Percentiles rank a stretch among this genome's conserved stretches.
Conservation (phyloP, 169 alveolate species). For the Cyclospora cayetanensis region DNA sequence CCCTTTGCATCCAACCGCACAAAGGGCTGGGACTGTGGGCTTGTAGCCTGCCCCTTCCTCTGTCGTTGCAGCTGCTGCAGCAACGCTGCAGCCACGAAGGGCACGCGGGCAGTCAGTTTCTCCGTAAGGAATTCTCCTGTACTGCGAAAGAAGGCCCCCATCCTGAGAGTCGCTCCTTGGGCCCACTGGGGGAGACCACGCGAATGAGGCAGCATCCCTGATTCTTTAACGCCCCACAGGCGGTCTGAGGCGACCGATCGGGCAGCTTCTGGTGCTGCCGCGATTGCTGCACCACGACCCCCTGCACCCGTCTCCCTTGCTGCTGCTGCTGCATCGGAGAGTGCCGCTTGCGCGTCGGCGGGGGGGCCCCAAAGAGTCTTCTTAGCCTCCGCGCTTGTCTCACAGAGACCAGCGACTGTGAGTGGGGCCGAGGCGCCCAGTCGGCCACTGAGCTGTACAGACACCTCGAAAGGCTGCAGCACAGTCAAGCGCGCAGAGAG, state of each 20-base stretch:
- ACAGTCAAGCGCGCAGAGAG: neutral
- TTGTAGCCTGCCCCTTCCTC: neutral
- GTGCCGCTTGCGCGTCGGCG: neutral
- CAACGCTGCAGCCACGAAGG: neutral
- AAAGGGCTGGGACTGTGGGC: neutral
- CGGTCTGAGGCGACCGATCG: neutral
- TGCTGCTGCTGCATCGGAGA: no score
- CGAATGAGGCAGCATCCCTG: no score
- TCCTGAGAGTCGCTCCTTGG: no score
- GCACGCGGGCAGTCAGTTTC: no score
- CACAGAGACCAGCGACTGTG: neutral
- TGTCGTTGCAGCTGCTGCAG: constrained; percentile 33
- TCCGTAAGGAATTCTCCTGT: no score
- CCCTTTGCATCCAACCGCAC: neutral
- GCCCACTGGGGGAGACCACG: no score
- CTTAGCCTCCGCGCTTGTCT: no score
- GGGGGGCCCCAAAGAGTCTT: neutral
- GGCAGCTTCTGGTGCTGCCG: neutral
- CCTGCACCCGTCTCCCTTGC: no score
- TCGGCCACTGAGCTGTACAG: neutral
- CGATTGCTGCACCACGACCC: neutral
- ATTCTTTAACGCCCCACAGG: neutral
- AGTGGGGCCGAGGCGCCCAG: neutral
- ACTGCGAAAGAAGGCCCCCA: no score
- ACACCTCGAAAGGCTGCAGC: neutral